Conservation (phyloP, 805 yeast species). For the Kodamaea sagamina region DNA sequence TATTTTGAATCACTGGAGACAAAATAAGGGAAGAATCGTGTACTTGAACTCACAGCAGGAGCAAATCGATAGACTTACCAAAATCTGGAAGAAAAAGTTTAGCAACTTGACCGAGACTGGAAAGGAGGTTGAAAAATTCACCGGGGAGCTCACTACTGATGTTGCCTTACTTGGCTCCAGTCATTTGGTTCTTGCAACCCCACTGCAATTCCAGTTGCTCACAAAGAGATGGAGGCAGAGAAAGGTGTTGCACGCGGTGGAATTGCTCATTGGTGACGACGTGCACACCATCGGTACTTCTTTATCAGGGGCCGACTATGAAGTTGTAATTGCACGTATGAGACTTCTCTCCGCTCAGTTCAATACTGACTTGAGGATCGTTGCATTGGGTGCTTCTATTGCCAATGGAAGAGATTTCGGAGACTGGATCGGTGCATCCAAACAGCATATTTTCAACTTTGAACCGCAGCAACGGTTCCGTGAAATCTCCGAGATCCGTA, state of each 20-base stretch:
- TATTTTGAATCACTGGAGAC: slow-evolving; percentile 69
- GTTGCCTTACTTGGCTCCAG: slow-evolving; percentile 54
- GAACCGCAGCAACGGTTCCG: slow-evolving; percentile 56
- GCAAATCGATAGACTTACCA: slow-evolving; percentile 47
- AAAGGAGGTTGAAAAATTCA: slow-evolving; percentile 55
- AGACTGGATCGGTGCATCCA: slow-evolving; percentile 80
- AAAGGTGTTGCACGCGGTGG: slow-evolving; percentile 65
- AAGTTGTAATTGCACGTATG: slow-evolving; percentile 68
- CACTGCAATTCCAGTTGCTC: slow-evolving; percentile 69
- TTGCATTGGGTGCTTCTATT: slow-evolving; percentile 70
- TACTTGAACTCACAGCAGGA: slow-evolving; percentile 69
- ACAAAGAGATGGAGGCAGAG: slow-evolving; percentile 85
- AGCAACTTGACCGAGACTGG: slow-evolving; percentile 47
- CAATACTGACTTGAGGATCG: slow-evolving; percentile 56
- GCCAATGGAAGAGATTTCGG: slow-evolving; percentile 78
- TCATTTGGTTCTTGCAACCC: slow-evolving; percentile 77
- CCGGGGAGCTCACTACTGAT: slow-evolving; percentile 56
- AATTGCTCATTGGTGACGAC: slow-evolving; percentile 71
- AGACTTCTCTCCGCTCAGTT: slow-evolving; percentile 67
- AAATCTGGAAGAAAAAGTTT: slow-evolving; percentile 56
- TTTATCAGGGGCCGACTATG: slow-evolving; percentile 59
- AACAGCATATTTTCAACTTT: slow-evolving; percentile 65
- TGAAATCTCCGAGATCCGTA: slow-evolving; percentile 47
- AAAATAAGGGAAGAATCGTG: slow-evolving; percentile 66
- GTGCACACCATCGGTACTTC: slow-evolving; percentile 66